Conservation (phyloP, 495 filamentous ascomycete species). For the Parachaetomium inaequale region DNA sequence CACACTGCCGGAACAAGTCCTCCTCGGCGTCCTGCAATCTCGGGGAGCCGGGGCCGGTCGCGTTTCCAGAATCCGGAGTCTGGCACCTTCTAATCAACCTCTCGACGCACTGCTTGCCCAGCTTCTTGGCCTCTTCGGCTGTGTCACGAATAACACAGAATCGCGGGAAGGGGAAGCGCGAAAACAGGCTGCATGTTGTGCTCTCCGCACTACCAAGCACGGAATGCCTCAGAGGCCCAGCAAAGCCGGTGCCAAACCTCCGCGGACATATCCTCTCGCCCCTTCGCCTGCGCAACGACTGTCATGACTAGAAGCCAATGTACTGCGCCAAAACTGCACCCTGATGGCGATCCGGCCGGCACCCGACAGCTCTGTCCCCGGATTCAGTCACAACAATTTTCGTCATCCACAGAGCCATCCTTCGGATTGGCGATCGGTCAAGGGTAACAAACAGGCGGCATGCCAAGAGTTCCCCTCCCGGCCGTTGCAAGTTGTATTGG, state of each 20-base stretch:
- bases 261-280: background rate
- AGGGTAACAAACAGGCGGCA: background rate
- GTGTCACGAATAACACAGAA: background rate
- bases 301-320: too few relatives aligned
- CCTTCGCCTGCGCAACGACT: too few relatives aligned
- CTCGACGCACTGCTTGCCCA: background rate
- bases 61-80: background rate
- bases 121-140: background rate
- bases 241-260: background rate
- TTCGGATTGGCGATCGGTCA: background rate
- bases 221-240: background rate
- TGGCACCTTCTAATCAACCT: background rate
- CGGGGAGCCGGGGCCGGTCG: background rate
- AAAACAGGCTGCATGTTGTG: background rate
- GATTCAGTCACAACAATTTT: background rate
- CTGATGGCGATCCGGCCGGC: background rate
- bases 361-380: background rate
- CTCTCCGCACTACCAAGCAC: background rate
- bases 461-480: slow-evolving; percentile 15
- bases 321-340: background rate
- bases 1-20: background rate
- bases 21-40: background rate
- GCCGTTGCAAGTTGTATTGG: slow-evolving; percentile 14
- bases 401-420: background rate
- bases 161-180: background rate